Conservation (phyloP, 768 basidiomycete genomes). For the Chalciporus piperatus region DNA sequence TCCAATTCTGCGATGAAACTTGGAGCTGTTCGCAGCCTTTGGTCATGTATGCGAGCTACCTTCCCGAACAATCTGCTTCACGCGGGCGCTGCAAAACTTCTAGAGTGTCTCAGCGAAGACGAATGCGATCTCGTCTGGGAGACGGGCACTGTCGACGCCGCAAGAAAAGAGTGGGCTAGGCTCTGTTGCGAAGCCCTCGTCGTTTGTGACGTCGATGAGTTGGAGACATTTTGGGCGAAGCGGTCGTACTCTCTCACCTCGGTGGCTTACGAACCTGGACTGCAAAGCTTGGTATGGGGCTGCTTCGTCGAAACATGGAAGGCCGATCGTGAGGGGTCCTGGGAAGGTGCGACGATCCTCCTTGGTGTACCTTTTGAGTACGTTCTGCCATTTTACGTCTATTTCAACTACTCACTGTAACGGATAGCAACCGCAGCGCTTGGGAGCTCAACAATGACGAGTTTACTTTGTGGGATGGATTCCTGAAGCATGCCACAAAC, state of each 20-base stretch:
- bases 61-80: slow-evolving; percentile 44
- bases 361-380: slow-evolving; percentile 65
- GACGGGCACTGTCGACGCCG: slow-evolving; percentile 41
- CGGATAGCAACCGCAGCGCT: slow-evolving; percentile 35
- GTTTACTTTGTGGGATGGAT: slow-evolving; percentile 54
- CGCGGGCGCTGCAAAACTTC: slow-evolving; percentile 43
- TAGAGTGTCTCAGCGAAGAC: slow-evolving; percentile 47
- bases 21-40: slow-evolving; percentile 55
- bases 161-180: slow-evolving; percentile 55
- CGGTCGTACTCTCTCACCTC: slow-evolving; percentile 19
- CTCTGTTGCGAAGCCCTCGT: slow-evolving; percentile 56
- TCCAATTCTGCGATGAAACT: slow-evolving; percentile 55
- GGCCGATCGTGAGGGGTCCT: slow-evolving; percentile 40
- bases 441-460: slow-evolving; percentile 60
- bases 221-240: slow-evolving; percentile 52
- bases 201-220: slow-evolving; percentile 44
- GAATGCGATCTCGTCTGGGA: slow-evolving; percentile 45
- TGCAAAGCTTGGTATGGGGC: slow-evolving; percentile 56
- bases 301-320: slow-evolving; percentile 57
- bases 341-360: slow-evolving; percentile 52
- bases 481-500: slow-evolving; percentile 49
- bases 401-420: slow-evolving; percentile 5
- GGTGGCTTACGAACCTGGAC: slow-evolving; percentile 37
- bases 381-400: slow-evolving; percentile 24
- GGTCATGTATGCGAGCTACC: slow-evolving; percentile 43